A percentile compares a stretch with the other conserved stretches of the same genome.
Evolutionary conservation across 2,329 filamentous ascomycete genomes (phyloP).

Genomic region (Nothopassalora personata): DNA sequence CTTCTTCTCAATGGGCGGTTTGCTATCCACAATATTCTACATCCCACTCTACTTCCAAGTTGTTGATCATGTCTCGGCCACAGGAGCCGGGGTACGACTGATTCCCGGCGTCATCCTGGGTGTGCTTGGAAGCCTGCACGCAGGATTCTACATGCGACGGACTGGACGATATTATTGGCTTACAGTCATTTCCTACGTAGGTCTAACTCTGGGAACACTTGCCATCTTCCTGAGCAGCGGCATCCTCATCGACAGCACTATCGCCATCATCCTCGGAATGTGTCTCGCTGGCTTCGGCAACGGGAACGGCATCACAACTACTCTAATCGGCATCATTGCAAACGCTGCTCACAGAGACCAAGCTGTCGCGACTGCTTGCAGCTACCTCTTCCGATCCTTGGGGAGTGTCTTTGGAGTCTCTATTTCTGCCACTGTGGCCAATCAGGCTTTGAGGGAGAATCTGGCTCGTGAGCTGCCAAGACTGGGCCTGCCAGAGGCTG

Average conservation of each 20-base stretch:
- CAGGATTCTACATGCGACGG: conserved; percentile 62
- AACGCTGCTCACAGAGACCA: conserved; percentile 63
- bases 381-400: conserved; percentile 73
- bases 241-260: conserved; percentile 43
- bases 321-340: conserved; percentile 65
- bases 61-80: conserved; percentile 59
- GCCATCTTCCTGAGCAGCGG: conserved; percentile 56
- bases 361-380: conserved; percentile 71
- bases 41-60: conserved; percentile 75
- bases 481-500: conserved; percentile 45
- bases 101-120: conserved; percentile 60
- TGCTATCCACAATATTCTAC: conserved; percentile 61
- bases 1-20: conserved; percentile 63
- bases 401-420: conserved; percentile 63
- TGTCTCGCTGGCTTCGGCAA: conserved; percentile 50
- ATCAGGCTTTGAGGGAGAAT: conserved; percentile 58
- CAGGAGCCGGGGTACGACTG: conserved; percentile 59
- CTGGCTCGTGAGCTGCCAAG: conserved; percentile 49
- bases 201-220: conserved; percentile 51
- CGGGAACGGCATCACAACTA: conserved; percentile 62
- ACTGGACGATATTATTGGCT: conserved; percentile 69
- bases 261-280: conserved; percentile 54
- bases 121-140: conserved; percentile 59
- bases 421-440: conserved; percentile 65
- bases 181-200: conserved; percentile 53